Evolutionary conservation across 345 rosid species (phyloP).

Genomic region (Excoecaria agallocha): DNA sequence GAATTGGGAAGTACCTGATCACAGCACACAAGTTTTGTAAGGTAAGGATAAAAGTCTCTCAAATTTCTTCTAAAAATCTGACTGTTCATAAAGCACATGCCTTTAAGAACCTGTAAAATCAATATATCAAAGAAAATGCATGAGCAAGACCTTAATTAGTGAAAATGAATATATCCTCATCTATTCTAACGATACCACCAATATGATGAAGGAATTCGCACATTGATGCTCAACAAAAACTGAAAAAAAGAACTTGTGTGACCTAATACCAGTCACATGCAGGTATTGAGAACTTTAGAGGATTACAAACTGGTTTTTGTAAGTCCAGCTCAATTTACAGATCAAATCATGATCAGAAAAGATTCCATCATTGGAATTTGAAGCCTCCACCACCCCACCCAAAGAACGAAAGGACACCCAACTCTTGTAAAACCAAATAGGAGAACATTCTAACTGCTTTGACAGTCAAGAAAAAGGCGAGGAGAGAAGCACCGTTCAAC

Average conservation of each 20-base stretch:
- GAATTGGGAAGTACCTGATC: constrained; percentile 65
- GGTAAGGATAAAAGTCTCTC: constrained; percentile 87
- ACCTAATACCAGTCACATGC: background rate
- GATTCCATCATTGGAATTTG: background rate
- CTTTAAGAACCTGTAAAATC: constrained; percentile 68
- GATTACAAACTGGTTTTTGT: background rate
- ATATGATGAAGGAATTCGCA: background rate
- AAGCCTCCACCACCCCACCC: background rate
- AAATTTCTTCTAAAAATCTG: constrained; percentile 79
- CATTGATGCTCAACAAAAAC: background rate
- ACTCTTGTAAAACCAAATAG: background rate
- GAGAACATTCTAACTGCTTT: background rate
- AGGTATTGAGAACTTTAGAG: background rate
- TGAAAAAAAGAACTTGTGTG: background rate
- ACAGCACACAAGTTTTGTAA: constrained; percentile 83
- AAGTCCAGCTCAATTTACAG: background rate
- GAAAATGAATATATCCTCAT: background rate
- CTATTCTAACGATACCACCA: background rate
- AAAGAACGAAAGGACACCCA: background rate
- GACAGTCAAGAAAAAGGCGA: background rate
- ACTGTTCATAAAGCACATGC: constrained; percentile 91
- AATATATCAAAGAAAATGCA: background rate
- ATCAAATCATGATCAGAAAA: background rate
- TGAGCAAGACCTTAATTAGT: background rate
- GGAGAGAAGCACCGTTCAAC: too few species aligned